Evolutionary conservation across 1,284 basidiomycete species (phyloP).

Genomic region (Xanthoconium separans): DNA sequence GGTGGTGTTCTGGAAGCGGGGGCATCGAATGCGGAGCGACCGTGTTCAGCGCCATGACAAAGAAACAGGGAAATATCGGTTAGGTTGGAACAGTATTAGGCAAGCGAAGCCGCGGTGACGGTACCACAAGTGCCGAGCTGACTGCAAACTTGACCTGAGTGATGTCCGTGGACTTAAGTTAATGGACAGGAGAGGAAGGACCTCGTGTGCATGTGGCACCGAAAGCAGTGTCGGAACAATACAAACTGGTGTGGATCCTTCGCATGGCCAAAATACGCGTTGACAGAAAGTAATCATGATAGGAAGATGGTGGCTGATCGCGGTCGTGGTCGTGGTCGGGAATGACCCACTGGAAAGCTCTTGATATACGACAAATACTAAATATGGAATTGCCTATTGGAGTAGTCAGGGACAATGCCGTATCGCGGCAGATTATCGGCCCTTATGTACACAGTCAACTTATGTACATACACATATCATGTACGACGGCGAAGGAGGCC

Average conservation of each 20-base stretch:
- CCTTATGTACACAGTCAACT: constrained; percentile 17
- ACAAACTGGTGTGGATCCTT: constrained; percentile 19
- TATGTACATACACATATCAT: background rate
- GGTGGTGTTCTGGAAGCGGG: constrained; percentile 26
- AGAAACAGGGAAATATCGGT: constrained; percentile 36
- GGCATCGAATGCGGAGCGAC: constrained; percentile 26
- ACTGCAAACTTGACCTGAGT: constrained; percentile 28
- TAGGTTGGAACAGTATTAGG: constrained; percentile 28
- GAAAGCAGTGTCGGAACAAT: constrained; percentile 32
- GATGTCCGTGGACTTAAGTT: constrained; percentile 41
- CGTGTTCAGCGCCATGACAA: constrained; percentile 29
- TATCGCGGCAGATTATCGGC: constrained; percentile 29
- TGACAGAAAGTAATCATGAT: constrained; percentile 7
- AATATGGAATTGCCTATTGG: constrained; percentile 30
- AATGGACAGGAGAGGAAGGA: constrained; percentile 36
- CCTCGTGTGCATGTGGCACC: constrained; percentile 38
- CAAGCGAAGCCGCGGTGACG: constrained; percentile 41
- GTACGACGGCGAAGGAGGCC: constrained; percentile 3
- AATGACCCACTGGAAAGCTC: background rate
- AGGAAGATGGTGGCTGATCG: constrained; percentile 16
- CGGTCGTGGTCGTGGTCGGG: constrained; percentile 6
- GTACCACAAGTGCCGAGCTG: constrained; percentile 35
- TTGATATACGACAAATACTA: constrained; percentile 23
- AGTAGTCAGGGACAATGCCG: constrained; percentile 23
- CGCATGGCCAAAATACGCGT: constrained; percentile 13